Percentiles rank a stretch among this genome's conserved stretches.
Evolutionary conservation across 306 rosid genomes (phyloP).

Genomic region (Begonia masoniana): DNA sequence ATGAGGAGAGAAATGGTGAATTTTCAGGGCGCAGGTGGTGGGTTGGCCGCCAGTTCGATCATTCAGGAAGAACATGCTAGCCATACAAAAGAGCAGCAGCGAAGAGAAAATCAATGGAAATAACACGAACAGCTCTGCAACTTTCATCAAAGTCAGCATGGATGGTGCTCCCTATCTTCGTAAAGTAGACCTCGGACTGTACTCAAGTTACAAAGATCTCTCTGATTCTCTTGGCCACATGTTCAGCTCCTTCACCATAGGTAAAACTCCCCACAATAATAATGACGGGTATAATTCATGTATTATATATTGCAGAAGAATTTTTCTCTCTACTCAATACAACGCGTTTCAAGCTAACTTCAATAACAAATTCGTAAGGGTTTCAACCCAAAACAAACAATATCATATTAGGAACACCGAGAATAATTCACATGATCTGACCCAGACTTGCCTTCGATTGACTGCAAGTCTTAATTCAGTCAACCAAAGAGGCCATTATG

Average conservation of each 20-base stretch:
- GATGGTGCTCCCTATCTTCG: slow-evolving; percentile 98
- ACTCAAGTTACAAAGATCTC: slow-evolving; percentile 55
- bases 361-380: no score
- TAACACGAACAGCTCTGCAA: slow-evolving; percentile 7
- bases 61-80: slow-evolving; percentile 54
- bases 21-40: slow-evolving; percentile 70
- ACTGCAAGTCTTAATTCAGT: no score
- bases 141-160: slow-evolving; percentile 82
- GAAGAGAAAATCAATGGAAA: slow-evolving; percentile 19
- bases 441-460: no score
- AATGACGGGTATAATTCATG: no score
- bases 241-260: slow-evolving; percentile 67
- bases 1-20: background rate
- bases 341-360: no score
- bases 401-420: no score
- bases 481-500: no score
- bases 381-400: no score
- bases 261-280: background rate
- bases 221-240: slow-evolving; percentile 70
- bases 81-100: slow-evolving; percentile 29
- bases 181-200: slow-evolving; percentile 58
- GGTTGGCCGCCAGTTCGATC: slow-evolving; percentile 98
- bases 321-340: no score
- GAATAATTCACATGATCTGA: no score
- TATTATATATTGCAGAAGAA: no score